phyloP scores from a whole-genome alignment of 2,329 filamentous ascomycete genomes.

The Claviceps paspali region DNA sequence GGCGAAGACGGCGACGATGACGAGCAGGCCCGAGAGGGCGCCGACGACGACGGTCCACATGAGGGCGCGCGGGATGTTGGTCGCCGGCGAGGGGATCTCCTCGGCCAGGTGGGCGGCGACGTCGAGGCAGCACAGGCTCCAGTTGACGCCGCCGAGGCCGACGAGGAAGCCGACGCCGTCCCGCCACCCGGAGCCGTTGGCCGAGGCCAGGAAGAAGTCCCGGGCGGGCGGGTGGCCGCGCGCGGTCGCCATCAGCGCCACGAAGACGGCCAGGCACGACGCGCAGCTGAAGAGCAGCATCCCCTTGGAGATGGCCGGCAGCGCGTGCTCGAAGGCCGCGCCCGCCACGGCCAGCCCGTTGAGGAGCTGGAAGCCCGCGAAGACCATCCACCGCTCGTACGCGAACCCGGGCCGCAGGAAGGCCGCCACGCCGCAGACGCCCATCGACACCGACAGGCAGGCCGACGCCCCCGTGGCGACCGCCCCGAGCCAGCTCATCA shows the following conservation, averaged over 20 bases:
- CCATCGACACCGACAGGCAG: conserved; percentile 11
- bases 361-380: conserved; percentile 13
- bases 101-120: conserved; percentile 14
- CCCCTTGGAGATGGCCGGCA: conserved; percentile 13
- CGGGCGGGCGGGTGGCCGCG: conserved; percentile 7
- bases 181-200: conserved; percentile 13
- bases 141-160: conserved; percentile 15
- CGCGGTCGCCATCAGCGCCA: conserved; percentile 14
- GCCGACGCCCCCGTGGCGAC: conserved; percentile 13
- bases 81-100: conserved; percentile 14
- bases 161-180: conserved; percentile 16
- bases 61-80: conserved; percentile 7
- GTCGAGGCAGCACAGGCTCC: conserved; percentile 16
- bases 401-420: conserved; percentile 12
- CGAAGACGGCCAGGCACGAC: conserved; percentile 11
- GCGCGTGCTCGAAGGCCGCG: conserved; percentile 11
- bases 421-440: conserved; percentile 10
- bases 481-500: conserved; percentile 14
- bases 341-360: conserved; percentile 10
- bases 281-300: conserved; percentile 13
- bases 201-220: conserved; percentile 10
- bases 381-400: conserved; percentile 14
- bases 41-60: conserved; percentile 12
- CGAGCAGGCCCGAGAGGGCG: conserved; percentile 9
- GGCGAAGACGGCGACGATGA: conserved; percentile 10